phyloP scores from a whole-genome alignment of 805 yeast genomes.

The Starmerella floricola region DNA sequence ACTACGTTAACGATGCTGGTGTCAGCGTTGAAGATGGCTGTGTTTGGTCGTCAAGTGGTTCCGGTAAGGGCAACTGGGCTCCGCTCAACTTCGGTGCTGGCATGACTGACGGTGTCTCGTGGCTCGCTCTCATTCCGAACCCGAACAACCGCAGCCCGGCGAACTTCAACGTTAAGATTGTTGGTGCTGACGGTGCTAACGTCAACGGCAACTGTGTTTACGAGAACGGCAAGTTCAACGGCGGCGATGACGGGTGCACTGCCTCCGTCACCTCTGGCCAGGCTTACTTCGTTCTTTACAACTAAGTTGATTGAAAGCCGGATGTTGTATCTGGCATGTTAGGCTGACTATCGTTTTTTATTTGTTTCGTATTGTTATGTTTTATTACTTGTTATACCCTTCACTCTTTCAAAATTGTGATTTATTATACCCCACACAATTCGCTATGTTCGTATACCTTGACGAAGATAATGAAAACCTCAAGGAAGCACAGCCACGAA shows the following conservation, averaged over 20 bases:
- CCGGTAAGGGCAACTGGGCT: constrained; percentile 95
- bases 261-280: constrained; percentile 75
- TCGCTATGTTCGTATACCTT: too few species aligned
- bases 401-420: too few species aligned
- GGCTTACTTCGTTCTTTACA: constrained; percentile 72
- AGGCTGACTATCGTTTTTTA: not conserved
- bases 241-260: constrained; percentile 83
- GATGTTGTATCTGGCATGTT: not conserved
- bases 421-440: too few species aligned
- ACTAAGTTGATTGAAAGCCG: constrained; percentile 14
- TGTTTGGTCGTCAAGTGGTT: constrained; percentile 74
- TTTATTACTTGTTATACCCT: not conserved
- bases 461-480: too few species aligned
- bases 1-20: constrained; percentile 96
- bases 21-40: constrained; percentile 83
- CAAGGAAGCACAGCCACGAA: too few species aligned
- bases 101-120: constrained; percentile 55
- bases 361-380: not conserved
- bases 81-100: constrained; percentile 94
- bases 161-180: constrained; percentile 68
- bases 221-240: constrained; percentile 63
- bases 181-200: constrained; percentile 49
- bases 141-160: constrained; percentile 68
- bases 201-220: constrained; percentile 69
- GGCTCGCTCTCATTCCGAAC: constrained; percentile 86